phyloP scores from a whole-genome alignment of 2,329 filamentous ascomycete genomes.

The Apiospora saccharicola region DNA sequence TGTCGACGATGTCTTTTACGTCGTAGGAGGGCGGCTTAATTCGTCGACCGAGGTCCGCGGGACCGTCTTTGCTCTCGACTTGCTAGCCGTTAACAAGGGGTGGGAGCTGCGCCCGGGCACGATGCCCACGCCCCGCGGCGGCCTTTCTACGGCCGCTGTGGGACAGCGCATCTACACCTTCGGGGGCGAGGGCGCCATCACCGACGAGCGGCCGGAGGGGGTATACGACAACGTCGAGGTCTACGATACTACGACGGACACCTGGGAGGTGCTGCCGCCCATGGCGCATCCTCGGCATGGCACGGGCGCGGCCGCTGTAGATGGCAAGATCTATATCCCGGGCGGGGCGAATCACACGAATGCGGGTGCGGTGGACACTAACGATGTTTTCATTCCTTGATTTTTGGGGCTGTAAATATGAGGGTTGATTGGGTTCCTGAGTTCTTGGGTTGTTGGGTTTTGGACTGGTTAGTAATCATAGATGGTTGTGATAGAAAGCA shows the following conservation, averaged over 20 bases:
- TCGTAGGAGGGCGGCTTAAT: conserved; percentile 45
- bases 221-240: conserved; percentile 42
- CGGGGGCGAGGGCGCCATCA: conserved; percentile 13
- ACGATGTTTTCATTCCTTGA: conserved; percentile 15
- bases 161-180: conserved; percentile 19
- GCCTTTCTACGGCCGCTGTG: conserved; percentile 10
- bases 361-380: neutral
- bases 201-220: conserved; percentile 26
- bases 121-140: conserved; percentile 25
- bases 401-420: neutral
- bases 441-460: no score
- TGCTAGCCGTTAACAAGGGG: neutral
- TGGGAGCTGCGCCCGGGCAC: neutral
- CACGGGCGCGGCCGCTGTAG: conserved; percentile 40
- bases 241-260: conserved; percentile 40
- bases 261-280: conserved; percentile 36
- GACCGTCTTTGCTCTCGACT: conserved; percentile 25
- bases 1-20: conserved; percentile 43
- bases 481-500: no score
- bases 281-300: conserved; percentile 47
- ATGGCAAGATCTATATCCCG: conserved; percentile 42
- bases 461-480: no score
- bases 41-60: conserved; percentile 38
- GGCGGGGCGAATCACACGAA: conserved; percentile 39
- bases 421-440: no score